A percentile compares a stretch with the other conserved stretches of the same genome.
phyloP scores from a whole-genome alignment of 306 rosid genomes.

The Boehmeria nivea region DNA sequence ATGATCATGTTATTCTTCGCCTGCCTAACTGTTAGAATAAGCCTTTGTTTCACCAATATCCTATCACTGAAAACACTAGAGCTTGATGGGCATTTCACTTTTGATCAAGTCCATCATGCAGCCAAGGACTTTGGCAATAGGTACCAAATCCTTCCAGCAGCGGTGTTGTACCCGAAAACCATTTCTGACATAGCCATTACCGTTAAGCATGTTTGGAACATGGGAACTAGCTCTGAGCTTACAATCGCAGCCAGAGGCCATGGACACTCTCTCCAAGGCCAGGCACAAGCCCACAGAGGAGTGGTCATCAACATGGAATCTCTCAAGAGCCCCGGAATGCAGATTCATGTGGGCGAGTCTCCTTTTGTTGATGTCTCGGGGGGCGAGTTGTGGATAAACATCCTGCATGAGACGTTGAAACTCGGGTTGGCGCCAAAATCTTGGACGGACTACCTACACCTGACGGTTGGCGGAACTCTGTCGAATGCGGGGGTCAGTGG shows the following conservation, averaged over 20 bases:
- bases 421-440: conserved; percentile 85
- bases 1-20: not conserved
- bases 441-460: conserved; percentile 93
- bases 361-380: conserved; percentile 77
- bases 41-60: conserved; percentile 11
- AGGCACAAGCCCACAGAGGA: conserved; percentile 76
- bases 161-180: conserved; percentile 69
- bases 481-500: conserved; percentile 97
- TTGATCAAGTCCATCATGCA: conserved; percentile 52
- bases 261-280: conserved; percentile 94
- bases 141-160: conserved; percentile 57
- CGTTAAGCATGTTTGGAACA: conserved; percentile 62
- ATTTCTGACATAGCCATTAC: conserved; percentile 69
- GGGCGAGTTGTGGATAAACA: conserved; percentile 87
- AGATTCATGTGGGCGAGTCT: conserved; percentile 38
- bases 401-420: conserved; percentile 76
- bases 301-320: conserved; percentile 85
- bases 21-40: not conserved
- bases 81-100: conserved; percentile 58
- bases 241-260: conserved; percentile 94
- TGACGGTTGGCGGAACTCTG: conserved; percentile 93
- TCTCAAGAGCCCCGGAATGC: conserved; percentile 47
- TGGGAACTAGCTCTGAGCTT: conserved; percentile 72
- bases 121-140: conserved; percentile 84
- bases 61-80: conserved; percentile 55